Conservation (phyloP, 257 asterid genomes). For the Perilla frutescens region DNA sequence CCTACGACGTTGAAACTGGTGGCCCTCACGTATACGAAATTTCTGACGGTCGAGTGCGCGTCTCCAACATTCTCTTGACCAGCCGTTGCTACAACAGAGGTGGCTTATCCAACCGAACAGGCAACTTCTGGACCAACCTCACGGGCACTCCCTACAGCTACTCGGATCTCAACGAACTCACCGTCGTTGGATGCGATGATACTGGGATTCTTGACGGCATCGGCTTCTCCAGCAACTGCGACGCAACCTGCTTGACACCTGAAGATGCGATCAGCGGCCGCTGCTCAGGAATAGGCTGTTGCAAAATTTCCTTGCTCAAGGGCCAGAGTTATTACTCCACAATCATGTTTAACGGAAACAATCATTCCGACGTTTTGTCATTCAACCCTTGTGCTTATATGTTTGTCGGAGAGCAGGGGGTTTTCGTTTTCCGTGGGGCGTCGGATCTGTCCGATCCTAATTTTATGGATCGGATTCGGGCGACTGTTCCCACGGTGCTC, state of each 20-base stretch:
- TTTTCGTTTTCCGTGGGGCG: constrained; percentile 53
- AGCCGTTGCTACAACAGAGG: constrained; percentile 47
- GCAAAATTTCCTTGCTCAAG: constrained; percentile 60
- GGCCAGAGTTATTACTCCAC: constrained; percentile 39
- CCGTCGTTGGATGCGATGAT: constrained; percentile 69
- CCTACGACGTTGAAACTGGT: no score
- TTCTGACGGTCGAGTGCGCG: constrained; percentile 57
- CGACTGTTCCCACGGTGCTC: constrained; percentile 53
- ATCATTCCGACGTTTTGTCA: constrained; percentile 45
- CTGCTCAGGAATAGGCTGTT: constrained; percentile 72
- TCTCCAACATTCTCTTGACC: constrained; percentile 45
- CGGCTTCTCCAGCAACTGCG: constrained; percentile 44
- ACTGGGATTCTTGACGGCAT: constrained; percentile 39
- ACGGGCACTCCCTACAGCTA: constrained; percentile 49
- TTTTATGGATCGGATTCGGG: constrained; percentile 34
- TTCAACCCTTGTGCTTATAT: constrained; percentile 65
- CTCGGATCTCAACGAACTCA: constrained; percentile 54
- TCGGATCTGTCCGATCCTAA: constrained; percentile 54
- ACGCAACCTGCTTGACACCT: constrained; percentile 42
- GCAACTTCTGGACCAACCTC: constrained; percentile 27
- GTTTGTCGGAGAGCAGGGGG: constrained; percentile 56
- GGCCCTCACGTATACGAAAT: constrained; percentile 38
- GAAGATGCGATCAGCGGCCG: constrained; percentile 45
- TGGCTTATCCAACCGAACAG: constrained; percentile 26
- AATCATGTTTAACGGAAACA: constrained; percentile 18